These are phyloP conservation scores for Anaeramoeba ignava DNA, from an alignment of 78 protist genomes.

Conservation along the genomic window DNA sequence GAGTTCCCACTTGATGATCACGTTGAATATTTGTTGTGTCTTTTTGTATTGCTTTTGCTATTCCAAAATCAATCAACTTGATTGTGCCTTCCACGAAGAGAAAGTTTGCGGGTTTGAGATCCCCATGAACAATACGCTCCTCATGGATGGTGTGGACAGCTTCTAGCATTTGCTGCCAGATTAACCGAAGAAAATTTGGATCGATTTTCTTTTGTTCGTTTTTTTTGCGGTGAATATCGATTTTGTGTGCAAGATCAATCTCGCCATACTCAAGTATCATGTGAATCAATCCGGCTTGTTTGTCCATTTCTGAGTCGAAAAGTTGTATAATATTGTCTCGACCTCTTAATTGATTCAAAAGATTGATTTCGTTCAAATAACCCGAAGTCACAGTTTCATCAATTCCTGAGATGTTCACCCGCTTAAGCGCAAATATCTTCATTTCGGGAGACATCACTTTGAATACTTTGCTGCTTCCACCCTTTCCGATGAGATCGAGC, in stretches of 20 bases:
- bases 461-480: conserved; percentile 53
- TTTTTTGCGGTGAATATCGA: conserved; percentile 15
- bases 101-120: conserved; percentile 92
- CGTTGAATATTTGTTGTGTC: conserved; percentile 63
- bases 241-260: conserved; percentile 40
- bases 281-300: conserved; percentile 4
- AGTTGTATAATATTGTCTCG: conserved; percentile 35
- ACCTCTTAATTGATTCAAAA: conserved; percentile 38
- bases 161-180: conserved; percentile 71
- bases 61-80: conserved; percentile 93
- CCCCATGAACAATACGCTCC: conserved; percentile 73
- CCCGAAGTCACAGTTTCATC: conserved; percentile 26
- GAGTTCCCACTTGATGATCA: conserved; percentile 73
- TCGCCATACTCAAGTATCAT: conserved; percentile 80
- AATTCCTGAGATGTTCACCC: conserved; percentile 14
- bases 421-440: conserved; percentile 38
- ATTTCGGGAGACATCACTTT: conserved; percentile 4
- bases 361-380: conserved; percentile 59
- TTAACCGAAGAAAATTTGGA: conserved; percentile 46
- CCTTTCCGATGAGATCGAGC: conserved; percentile 50
- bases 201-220: conserved; percentile 6
- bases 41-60: conserved; percentile 56
- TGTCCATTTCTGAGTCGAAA: conserved; percentile 43
- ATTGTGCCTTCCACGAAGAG: conserved; percentile 67
- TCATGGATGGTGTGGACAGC: conserved; percentile 70